Evolutionary conservation across 805 yeast species (phyloP), one percentile per base, ranked within the genome.

Genomic region (Pachysolen tannophilus): DNA sequence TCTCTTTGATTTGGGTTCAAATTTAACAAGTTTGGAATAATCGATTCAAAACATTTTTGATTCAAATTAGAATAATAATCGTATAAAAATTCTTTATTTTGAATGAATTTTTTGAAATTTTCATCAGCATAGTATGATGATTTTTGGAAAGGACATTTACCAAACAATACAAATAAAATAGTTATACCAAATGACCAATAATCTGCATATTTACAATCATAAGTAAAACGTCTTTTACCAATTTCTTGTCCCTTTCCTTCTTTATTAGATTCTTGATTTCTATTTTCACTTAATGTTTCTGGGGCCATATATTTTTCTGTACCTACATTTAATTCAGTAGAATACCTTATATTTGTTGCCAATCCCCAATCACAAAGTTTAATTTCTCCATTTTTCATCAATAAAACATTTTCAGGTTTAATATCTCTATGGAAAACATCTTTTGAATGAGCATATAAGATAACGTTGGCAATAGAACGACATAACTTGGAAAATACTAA

Each of bases 281-380:
- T 40, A 26, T 18, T 42, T 37, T 28, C 33, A 8, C 32, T 41
- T 13, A 57, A 37, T 19, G 58, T 55, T 47, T 73, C 79, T 1
- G 78, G 79, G 0, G 79, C 71, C 75, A 72, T 70, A 47, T 71
- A 73, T 43, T 69, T 67, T 44, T 72, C 77, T n/a, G 78, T 71
- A 25, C 79, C 79, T 26, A 73, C 72, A 44, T 58, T 56, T 35
- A 56, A 57, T 37, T 60, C 65, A 6, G 45, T 42, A 33, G 58
- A 56, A 18, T 46, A 46, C 16, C 39, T 38, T 19, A 46, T 42
- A 29, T 41, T 31, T 7, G 80, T 72, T 16, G 83, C 70, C 33
- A 79, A 66, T 0, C 88, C 88, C 84, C 85, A 80, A 52, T 80
- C 87, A 37, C 84, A 78, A 32, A 80, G 56, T 52, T 80, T 80